phyloP scores from a whole-genome alignment of 495 filamentous ascomycete species.

The Tuber umbilicatum region DNA sequence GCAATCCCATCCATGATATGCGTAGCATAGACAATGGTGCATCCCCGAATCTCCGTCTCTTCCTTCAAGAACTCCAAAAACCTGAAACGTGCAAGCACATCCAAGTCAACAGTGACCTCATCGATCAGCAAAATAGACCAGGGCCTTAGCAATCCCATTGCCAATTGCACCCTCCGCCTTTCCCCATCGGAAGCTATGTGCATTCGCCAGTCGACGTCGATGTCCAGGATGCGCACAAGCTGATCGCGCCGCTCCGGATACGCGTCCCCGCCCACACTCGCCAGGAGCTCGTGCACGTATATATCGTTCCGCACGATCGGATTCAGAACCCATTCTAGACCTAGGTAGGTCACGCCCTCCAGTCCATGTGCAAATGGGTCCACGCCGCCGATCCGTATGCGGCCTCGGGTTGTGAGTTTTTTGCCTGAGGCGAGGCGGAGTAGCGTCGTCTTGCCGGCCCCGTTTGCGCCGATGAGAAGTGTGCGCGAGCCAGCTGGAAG shows the following conservation, averaged over 20 bases:
- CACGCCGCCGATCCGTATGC: constrained; percentile 66
- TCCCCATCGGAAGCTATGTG: constrained; percentile 91
- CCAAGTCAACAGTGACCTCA: constrained; percentile 95
- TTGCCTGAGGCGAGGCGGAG: constrained; percentile 74
- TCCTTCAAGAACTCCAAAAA: constrained; percentile 81
- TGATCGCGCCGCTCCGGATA: constrained; percentile 78
- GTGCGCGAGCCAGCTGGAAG: constrained; percentile 81
- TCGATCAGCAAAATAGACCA: constrained; percentile 88
- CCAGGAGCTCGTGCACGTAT: constrained; percentile 74
- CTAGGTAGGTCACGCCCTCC: constrained; percentile 92
- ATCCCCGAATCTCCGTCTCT: constrained; percentile 73
- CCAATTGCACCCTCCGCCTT: constrained; percentile 81
- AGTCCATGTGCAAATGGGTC: constrained; percentile 86
- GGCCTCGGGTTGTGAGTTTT: constrained; percentile 69
- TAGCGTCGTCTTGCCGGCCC: constrained; percentile 94
- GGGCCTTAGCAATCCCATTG: constrained; percentile 90
- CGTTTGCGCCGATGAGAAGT: constrained; percentile 90
- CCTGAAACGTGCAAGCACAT: constrained; percentile 71
- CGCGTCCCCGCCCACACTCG: constrained; percentile 75
- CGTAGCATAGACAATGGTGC: constrained; percentile 94
- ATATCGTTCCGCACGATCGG: constrained; percentile 93
- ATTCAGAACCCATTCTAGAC: constrained; percentile 96
- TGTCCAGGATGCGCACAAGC: constrained; percentile 79
- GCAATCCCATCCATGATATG: constrained; percentile 93
- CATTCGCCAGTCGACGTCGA: constrained; percentile 89